These are phyloP conservation scores for Gossypium rotundifolium DNA, from an alignment of 345 rosid genomes.

Conservation along the genomic window DNA sequence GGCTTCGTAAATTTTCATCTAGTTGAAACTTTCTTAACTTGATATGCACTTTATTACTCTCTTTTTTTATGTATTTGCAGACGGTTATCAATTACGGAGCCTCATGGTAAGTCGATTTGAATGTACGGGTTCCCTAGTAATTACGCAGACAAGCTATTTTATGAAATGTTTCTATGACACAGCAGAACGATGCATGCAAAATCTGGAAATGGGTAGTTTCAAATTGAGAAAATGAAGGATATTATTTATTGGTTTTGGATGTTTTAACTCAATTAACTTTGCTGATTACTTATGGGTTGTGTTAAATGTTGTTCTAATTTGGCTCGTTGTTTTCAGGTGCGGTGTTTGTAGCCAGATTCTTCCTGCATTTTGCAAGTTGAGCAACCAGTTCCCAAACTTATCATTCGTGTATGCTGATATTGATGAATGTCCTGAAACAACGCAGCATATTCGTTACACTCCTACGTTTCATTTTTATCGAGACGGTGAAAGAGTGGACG, in stretches of 20 bases:
- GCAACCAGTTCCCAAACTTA: constrained; percentile 56
- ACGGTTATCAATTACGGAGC: constrained; percentile 62
- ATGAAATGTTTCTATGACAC: constrained; percentile 25
- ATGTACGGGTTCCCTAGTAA: neutral
- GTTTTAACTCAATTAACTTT: neutral
- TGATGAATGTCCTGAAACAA: constrained; percentile 88
- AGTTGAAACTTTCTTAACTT: neutral
- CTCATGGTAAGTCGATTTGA: constrained; percentile 33
- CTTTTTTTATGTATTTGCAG: constrained; percentile 24
- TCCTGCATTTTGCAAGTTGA: constrained; percentile 65
- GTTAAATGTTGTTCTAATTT: too few relatives aligned
- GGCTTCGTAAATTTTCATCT: neutral
- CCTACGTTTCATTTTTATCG: constrained; percentile 88
- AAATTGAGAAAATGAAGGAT: neutral
- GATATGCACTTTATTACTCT: neutral
- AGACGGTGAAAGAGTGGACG: constrained; percentile 80
- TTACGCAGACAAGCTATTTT: constrained; percentile 42
- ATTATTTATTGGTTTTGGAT: neutral
- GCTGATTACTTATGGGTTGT: neutral
- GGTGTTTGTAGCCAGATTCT: constrained; percentile 74
- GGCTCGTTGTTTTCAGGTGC: constrained; percentile 48
- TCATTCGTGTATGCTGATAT: constrained; percentile 75
- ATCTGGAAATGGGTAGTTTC: neutral
- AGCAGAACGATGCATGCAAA: neutral
- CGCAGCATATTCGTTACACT: constrained; percentile 77